These are phyloP conservation scores for Neopestalotiopsis clavispora DNA, from an alignment of 2,329 filamentous ascomycete species.

Conservation along the genomic window DNA sequence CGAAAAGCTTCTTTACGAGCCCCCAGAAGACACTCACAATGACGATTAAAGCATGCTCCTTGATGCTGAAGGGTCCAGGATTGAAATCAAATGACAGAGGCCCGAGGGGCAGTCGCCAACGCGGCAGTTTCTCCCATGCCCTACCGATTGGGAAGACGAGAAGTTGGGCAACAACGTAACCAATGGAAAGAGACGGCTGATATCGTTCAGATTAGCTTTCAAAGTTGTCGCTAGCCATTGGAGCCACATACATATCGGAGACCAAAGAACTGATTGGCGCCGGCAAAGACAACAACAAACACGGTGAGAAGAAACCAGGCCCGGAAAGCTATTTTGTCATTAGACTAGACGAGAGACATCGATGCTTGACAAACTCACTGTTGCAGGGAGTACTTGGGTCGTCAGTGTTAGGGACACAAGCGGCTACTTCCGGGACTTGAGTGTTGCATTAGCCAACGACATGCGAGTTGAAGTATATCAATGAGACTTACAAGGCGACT, in stretches of 20 bases:
- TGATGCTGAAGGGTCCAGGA: constrained; percentile 36
- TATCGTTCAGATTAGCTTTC: not conserved
- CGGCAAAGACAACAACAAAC: constrained; percentile 38
- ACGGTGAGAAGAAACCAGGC: constrained; percentile 35
- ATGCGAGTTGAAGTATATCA: not conserved
- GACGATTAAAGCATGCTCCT: constrained; percentile 34
- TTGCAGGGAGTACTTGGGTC: constrained; percentile 37
- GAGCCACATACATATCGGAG: constrained; percentile 36
- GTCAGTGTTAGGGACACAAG: constrained; percentile 41
- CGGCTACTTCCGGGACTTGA: constrained; percentile 41
- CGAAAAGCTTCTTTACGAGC: not conserved
- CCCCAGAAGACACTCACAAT: constrained; percentile 6
- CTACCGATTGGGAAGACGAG: constrained; percentile 40
- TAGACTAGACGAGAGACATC: not conserved
- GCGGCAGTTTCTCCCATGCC: constrained; percentile 36
- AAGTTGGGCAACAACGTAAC: constrained; percentile 40
- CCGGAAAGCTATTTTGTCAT: constrained; percentile 29
- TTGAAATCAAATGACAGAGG: constrained; percentile 29
- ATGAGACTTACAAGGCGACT: constrained; percentile 39
- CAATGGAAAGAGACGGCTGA: constrained; percentile 36
- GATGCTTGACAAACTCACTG: constrained; percentile 26
- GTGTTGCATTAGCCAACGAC: not conserved
- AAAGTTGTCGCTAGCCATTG: not conserved
- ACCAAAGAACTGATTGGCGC: constrained; percentile 41
- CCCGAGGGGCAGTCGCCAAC: constrained; percentile 30